Base-by-base conservation (phyloP, 805 yeast genomes). In the Cyberlindnera euphorbiiphila region DNA sequence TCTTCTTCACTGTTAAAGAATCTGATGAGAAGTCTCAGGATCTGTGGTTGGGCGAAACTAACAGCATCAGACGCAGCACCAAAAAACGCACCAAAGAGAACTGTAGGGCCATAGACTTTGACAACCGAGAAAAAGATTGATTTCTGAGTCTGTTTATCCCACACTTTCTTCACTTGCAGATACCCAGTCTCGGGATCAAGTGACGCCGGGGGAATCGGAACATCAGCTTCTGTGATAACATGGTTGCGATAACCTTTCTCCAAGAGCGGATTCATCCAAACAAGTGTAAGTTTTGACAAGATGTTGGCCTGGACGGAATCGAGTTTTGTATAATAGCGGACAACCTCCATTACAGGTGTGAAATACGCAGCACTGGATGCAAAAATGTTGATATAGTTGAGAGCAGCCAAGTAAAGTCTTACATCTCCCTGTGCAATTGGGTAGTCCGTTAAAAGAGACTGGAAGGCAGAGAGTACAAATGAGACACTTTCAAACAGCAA, bases 231-330 rank as follows among this genome's bases (percentile, higher is more conserved):
- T 45, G 54, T 59, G 51, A 78, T 76, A 43, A 75, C 76, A 28
- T 69, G 64, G 37, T 42, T 47, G 24, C 32, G 41, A 52, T 81
- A 83, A 12, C 98, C 98, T 36, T 75, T 75, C 48, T 65, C 74
- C 81, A 93, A 86, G 52, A 93, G 65, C 1, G 74, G 78, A 15
- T 87, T 78, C 95, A 93, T 86, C 98, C 98, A 93, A 19, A 79
- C 65, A 59, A 93, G 91, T 0, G 95, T 81, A 35, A 91, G 65
- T 36, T 74, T 68, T 3, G 95, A 81, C 46, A 91, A 76, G 12
- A 88, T 64, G 56, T 89, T 80, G 10, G 87, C 85, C 37, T 57
- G 59, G 26, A 76, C 81, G 28, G 66, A 62, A 1, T 81, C 83
- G 29, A 57, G 54, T 21, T 55, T 45, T 7, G 43, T 38, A 36